Conservation (phyloP, 192 early-diverging fungal genomes). For the Chytriomyces hyalinus region DNA sequence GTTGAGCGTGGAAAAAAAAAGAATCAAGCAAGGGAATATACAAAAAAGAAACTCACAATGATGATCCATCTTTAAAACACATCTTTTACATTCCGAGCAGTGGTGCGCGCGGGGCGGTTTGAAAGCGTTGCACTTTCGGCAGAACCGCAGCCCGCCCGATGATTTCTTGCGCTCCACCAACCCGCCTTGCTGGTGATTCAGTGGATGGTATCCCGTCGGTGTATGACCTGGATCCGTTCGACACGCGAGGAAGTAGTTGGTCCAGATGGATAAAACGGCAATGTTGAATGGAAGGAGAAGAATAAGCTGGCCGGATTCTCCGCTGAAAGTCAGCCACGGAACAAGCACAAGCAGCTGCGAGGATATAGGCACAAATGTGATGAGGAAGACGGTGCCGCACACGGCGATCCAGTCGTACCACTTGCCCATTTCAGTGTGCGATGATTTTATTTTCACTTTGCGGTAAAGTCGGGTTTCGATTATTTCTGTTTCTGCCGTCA, state of each 20-base stretch:
- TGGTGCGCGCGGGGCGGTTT: constrained; percentile 61
- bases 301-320: constrained; percentile 21
- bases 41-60: constrained; percentile 48
- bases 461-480: too few relatives aligned
- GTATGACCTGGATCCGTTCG: constrained; percentile 81
- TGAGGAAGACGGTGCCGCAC: constrained; percentile 24
- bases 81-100: constrained; percentile 55
- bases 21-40: neutral
- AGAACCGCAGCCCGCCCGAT: constrained; percentile 45
- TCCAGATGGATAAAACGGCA: constrained; percentile 73
- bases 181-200: neutral
- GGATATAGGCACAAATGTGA: constrained; percentile 40
- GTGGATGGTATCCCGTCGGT: constrained; percentile 52
- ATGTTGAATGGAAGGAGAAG: constrained; percentile 78
- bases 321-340: constrained; percentile 48
- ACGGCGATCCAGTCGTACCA: constrained; percentile 12
- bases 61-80: constrained; percentile 64
- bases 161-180: constrained; percentile 14
- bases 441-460: too few relatives aligned
- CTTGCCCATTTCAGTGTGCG: too few relatives aligned
- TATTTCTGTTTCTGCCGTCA: too few relatives aligned
- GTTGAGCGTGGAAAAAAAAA: neutral
- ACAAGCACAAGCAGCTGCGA: constrained; percentile 49
- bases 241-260: constrained; percentile 86
- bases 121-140: constrained; percentile 51